These are phyloP conservation scores for Penicillium cinerascens DNA, from an alignment of 495 filamentous ascomycete genomes.

Conservation along the genomic window DNA sequence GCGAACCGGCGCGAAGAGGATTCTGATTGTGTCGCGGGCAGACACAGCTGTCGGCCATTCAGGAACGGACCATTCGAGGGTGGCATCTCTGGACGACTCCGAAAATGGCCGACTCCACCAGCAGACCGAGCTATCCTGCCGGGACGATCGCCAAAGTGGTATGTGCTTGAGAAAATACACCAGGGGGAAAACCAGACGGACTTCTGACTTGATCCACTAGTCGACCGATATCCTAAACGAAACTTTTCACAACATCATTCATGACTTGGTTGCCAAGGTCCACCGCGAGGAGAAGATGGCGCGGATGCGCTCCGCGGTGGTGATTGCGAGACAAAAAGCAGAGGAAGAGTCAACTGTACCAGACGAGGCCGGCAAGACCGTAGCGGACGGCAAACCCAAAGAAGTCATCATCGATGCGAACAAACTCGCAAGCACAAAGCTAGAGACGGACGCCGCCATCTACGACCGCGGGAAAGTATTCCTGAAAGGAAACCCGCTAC, in stretches of 20 bases:
- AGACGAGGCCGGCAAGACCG: slow-evolving; percentile 36
- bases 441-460: slow-evolving; percentile 68
- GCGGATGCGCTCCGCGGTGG: slow-evolving; percentile 69
- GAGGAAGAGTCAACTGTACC: slow-evolving; percentile 43
- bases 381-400: slow-evolving; percentile 28
- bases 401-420: slow-evolving; percentile 36
- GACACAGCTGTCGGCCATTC: slow-evolving; percentile 21
- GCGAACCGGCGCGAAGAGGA: slow-evolving; percentile 19
- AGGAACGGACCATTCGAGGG: slow-evolving; percentile 10
- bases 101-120: slow-evolving; percentile 39
- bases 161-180: slow-evolving; percentile 17
- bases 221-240: slow-evolving; percentile 60
- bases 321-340: slow-evolving; percentile 64
- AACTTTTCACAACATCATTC: slow-evolving; percentile 67
- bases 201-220: slow-evolving; percentile 21
- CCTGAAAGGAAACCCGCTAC: slow-evolving; percentile 72
- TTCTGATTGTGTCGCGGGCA: slow-evolving; percentile 26
- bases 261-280: slow-evolving; percentile 65
- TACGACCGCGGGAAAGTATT: slow-evolving; percentile 69
- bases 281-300: slow-evolving; percentile 73
- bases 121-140: slow-evolving; percentile 33
- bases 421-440: slow-evolving; percentile 40
- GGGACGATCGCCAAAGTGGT: slow-evolving; percentile 48
- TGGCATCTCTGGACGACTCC: slow-evolving; percentile 15
- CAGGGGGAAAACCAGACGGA: background rate